Evolutionary conservation across 2,329 filamentous ascomycete genomes (phyloP).

Genomic region (Fusarium concolor): DNA sequence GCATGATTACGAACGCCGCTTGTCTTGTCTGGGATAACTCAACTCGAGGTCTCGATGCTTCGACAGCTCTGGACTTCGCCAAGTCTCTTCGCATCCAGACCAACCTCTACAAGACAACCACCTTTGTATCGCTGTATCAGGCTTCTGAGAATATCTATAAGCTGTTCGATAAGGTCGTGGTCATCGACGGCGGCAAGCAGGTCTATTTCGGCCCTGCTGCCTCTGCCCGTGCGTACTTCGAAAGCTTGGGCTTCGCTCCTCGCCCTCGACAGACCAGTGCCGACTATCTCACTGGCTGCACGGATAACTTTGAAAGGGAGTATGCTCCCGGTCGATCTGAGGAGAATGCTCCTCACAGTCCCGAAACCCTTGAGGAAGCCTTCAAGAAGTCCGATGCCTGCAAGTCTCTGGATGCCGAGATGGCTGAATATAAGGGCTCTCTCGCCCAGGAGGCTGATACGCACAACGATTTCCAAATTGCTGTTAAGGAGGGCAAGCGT

Average conservation of each 20-base stretch:
- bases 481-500: conserved; percentile 83
- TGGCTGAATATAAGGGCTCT: conserved; percentile 73
- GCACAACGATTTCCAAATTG: conserved; percentile 80
- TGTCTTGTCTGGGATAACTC: conserved; percentile 82
- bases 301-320: conserved; percentile 84
- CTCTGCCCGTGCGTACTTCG: conserved; percentile 79
- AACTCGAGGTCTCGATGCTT: conserved; percentile 75
- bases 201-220: conserved; percentile 78
- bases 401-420: conserved; percentile 70
- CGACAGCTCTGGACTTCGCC: conserved; percentile 73
- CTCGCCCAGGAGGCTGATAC: conserved; percentile 73
- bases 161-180: conserved; percentile 85
- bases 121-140: conserved; percentile 88
- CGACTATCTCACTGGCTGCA: conserved; percentile 85
- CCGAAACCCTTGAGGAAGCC: conserved; percentile 74
- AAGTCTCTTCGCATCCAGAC: conserved; percentile 83
- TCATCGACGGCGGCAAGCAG: conserved; percentile 80
- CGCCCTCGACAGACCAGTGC: conserved; percentile 83
- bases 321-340: conserved; percentile 75
- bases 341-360: conserved; percentile 74
- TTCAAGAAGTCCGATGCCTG: conserved; percentile 75
- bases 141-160: conserved; percentile 84
- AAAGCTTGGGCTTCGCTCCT: conserved; percentile 78
- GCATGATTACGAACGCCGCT: conserved; percentile 79
- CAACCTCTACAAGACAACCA: conserved; percentile 84